A percentile compares a stretch with the other conserved stretches of the same genome.
These are phyloP conservation scores for Poterioochromonas sp. DNA, from an alignment of 352 stramenopile species.

Conservation along the genomic window DNA sequence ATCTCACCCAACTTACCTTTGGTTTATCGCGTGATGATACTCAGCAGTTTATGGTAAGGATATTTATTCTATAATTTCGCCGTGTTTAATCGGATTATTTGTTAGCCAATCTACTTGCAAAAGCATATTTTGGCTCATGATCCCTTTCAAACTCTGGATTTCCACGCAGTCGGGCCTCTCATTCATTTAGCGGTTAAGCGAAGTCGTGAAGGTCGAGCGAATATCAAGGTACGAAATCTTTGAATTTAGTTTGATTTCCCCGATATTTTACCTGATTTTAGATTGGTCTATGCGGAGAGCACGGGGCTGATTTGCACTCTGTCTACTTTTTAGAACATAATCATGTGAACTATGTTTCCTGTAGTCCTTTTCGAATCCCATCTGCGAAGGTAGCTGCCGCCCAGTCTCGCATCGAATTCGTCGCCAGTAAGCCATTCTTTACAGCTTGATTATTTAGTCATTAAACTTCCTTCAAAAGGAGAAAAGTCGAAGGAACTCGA, in stretches of 20 bases:
- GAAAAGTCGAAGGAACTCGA: too few relatives aligned
- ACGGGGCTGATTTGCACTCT: constrained; percentile 59
- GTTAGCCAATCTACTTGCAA: constrained; percentile 55
- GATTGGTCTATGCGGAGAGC: constrained; percentile 62
- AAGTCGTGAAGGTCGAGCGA: not conserved
- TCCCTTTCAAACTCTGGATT: constrained; percentile 60
- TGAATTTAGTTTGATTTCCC: constrained; percentile 23
- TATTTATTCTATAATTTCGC: not conserved
- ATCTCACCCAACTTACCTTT: constrained; percentile 59
- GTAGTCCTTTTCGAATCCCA: constrained; percentile 57
- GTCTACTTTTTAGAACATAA: constrained; percentile 59
- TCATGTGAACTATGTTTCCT: constrained; percentile 61
- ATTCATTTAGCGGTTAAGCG: constrained; percentile 49
- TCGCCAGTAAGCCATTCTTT: too few relatives aligned
- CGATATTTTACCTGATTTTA: constrained; percentile 44
- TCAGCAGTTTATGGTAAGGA: constrained; percentile 20
- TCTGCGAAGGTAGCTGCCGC: constrained; percentile 54
- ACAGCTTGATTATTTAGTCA: too few relatives aligned
- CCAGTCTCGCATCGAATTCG: constrained; percentile 49
- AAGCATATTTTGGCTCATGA: constrained; percentile 56
- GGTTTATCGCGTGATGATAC: constrained; percentile 53
- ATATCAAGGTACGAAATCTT: not conserved
- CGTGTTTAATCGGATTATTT: not conserved
- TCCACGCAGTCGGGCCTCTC: constrained; percentile 56
- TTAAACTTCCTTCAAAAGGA: too few relatives aligned